Evolutionary conservation across 345 rosid genomes (phyloP), one percentile per base, ranked within the genome.

Genomic region (Salix viminalis): DNA sequence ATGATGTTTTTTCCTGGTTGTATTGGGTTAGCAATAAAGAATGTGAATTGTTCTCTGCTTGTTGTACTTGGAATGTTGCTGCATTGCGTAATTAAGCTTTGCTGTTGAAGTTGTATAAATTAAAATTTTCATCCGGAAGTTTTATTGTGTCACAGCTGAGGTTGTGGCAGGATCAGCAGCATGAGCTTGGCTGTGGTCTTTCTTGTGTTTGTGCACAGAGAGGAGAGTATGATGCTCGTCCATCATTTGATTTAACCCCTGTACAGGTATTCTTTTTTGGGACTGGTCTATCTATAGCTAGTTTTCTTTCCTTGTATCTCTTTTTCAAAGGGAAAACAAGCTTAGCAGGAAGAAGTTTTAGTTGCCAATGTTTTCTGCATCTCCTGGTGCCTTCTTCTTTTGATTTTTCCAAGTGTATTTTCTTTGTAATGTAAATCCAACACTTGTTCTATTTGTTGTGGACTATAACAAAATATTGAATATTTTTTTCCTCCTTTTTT

Each of bases 121-220:
- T 82, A 26, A 21, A 41, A 61, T 76, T 84, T 87, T 32, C 77
- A 71, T 77, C 62, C 69, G 24, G 28, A 56, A 67, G 54, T 44
- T 82, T 67, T 85, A 69, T 84, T 78, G 80, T 88, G 84, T 81
- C 85, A 78, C 93, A 93, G 99, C 97, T 85, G 99, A 96, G 87
- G 99, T 82, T 85, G 99, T 92, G 75, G 98, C 94, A 77, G 99
- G 99, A 85, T 96, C 99, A 18, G 93, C 99, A 70, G 99, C 99
- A 39, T 93, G 98, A n/a, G 98, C 87, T 93, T 76, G 99, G 98
- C 60, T 87, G 97, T 78, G 98, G 99, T 66, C 95, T 96, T 86
- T 96, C 99, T 50, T 96, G 99, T 75, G 99, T 96, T 72, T 96
- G 99, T 80, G 99, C 88, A 77, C 99, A 96, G 86, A 90, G 97